Evolutionary conservation across 1,139 yeast species (phyloP).

Genomic region (Pichia sp.): DNA sequence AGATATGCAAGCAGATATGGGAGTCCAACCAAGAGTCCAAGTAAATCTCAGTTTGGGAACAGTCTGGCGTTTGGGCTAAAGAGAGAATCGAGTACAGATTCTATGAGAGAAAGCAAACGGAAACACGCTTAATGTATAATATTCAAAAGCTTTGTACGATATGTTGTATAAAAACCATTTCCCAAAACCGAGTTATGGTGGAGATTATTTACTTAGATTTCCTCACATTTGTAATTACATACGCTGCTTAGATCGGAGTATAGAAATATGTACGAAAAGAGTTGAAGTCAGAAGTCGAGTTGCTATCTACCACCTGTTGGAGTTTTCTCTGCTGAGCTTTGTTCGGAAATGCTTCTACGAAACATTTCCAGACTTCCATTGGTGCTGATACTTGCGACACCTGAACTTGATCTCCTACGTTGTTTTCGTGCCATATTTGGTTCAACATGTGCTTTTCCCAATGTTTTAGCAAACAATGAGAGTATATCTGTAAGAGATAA

Average conservation of each 20-base stretch:
- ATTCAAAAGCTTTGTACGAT: neutral
- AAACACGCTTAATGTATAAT: neutral
- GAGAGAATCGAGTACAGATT: constrained; percentile 9
- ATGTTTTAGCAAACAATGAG: constrained; percentile 70
- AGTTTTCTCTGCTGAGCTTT: constrained; percentile 4
- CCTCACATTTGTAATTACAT: neutral
- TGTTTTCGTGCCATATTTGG: constrained; percentile 84
- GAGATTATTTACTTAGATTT: neutral
- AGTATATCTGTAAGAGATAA: constrained; percentile 86
- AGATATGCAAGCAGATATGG: neutral
- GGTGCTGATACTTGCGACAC: constrained; percentile 32
- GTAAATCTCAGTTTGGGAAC: neutral
- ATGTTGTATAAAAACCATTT: neutral
- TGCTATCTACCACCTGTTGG: neutral
- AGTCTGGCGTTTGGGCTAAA: constrained; percentile 11
- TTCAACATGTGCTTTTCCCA: constrained; percentile 62
- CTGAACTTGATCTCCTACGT: constrained; percentile 63
- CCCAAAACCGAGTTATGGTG: neutral
- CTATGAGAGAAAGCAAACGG: neutral
- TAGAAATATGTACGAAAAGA: neutral
- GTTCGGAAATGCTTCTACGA: constrained; percentile 31
- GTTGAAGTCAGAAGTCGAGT: neutral
- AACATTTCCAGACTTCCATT: constrained; percentile 33
- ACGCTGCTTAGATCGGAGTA: neutral
- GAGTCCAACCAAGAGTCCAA: constrained; percentile 4